A percentile compares a stretch with the other conserved stretches of the same genome.
Evolutionary conservation across 345 rosid species (phyloP).

Genomic region (Aquilaria malaccensis): DNA sequence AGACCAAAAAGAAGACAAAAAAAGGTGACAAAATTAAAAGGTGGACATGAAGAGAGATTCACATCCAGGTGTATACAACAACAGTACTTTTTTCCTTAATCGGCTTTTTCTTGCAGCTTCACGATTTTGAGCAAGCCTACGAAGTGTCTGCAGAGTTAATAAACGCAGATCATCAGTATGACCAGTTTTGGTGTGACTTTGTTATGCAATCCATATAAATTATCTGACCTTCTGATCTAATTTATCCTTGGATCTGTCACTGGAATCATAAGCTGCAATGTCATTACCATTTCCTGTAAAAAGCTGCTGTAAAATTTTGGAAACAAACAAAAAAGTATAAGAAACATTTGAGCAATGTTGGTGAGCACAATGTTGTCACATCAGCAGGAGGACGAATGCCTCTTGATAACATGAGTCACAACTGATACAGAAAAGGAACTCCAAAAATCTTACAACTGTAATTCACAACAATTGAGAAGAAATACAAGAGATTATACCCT

Average conservation of each 20-base stretch:
- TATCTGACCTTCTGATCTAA: slow-evolving; percentile 84
- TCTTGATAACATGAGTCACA: too few species aligned
- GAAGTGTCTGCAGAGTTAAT: slow-evolving; percentile 62
- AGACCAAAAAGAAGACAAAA: neutral
- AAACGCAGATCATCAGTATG: slow-evolving; percentile 16
- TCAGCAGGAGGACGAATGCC: too few species aligned
- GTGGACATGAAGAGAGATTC: neutral
- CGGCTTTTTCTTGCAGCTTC: slow-evolving; percentile 99
- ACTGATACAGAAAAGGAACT: too few species aligned
- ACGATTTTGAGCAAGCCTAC: slow-evolving; percentile 96
- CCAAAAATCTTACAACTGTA: too few species aligned
- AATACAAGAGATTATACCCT: slow-evolving; percentile 41
- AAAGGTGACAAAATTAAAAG: neutral
- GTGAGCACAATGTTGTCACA: too few species aligned
- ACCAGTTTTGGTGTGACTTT: slow-evolving; percentile 1
- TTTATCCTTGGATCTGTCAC: slow-evolving; percentile 90
- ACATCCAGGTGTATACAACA: neutral
- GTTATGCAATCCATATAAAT: slow-evolving; percentile 11
- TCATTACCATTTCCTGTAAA: slow-evolving; percentile 44
- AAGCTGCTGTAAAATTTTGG: slow-evolving; percentile 33
- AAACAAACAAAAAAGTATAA: too few species aligned
- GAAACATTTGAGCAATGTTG: too few species aligned
- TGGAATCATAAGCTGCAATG: slow-evolving; percentile 74
- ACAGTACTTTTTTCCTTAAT: slow-evolving; percentile 75
- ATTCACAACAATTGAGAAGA: neutral